Base-by-base conservation (phyloP, 2,329 filamentous ascomycete species). In the Daldinia sp. region DNA sequence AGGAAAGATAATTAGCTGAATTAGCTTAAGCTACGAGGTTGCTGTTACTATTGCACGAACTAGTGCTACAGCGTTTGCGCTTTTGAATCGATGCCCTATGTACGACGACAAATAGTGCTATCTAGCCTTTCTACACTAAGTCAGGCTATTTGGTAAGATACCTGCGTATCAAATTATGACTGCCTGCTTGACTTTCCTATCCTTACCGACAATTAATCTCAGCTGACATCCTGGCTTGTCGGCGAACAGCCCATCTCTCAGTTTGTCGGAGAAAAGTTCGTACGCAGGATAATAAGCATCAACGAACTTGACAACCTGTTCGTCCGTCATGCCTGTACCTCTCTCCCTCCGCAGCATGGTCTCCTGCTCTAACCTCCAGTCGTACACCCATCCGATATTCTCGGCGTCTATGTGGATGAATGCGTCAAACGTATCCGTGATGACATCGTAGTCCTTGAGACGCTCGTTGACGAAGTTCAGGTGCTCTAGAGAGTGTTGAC, bases 311-410 rank as follows among this genome's bases (percentile, higher is more conserved):
- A 87, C 81, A 41, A 97, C 92, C 75, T 94, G 85, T 58, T 92
- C 89, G 69, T 92, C 89, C 1, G 87, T 90, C 94, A 97, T 97
- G 27, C 92, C 93, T 0, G 82, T 84, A 7, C 91, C 92, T 67
- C 85, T 90, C 19, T 82, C 78, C 6, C 80, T 80, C 21, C 90
- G 85, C 70, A 97, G 81, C 61, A 85, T 85, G 48, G 85, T 84
- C 77, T 97, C 93, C 77, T 96, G 92, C 78, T 97, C 83, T 69
- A 88, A 80, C 11, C 93, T 87, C 94, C 94, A 97, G 64, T 84
- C 85, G 71, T 97, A 97, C 53, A 96, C 94, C 73, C 88, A 94
- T 51, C 82, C 81, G 3, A 87, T 82, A 68, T 95, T 81, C 69
- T 90, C 85, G 4, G 93, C 90, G 72, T 96, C 84, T 64, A 87